These are phyloP conservation scores for Colletotrichum lentis DNA, from an alignment of 2,329 filamentous ascomycete species.

Conservation along the genomic window DNA sequence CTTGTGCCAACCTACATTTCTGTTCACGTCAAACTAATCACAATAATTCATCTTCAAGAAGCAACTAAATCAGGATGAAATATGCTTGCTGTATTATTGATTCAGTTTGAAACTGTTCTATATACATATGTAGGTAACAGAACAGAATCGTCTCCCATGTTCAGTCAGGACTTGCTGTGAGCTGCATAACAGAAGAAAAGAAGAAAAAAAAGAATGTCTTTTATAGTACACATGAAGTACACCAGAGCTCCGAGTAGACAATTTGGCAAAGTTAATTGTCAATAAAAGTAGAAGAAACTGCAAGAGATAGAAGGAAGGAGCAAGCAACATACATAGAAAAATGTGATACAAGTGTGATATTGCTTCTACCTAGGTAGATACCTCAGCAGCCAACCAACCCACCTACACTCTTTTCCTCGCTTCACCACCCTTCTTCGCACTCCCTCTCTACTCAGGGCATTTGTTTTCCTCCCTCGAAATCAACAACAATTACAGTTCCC, in stretches of 20 bases:
- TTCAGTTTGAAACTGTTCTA: not conserved
- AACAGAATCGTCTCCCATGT: not conserved
- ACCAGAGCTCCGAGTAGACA: too few species aligned
- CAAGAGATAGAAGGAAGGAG: not conserved
- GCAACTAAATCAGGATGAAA: not conserved
- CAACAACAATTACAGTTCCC: too few species aligned
- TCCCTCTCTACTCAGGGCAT: too few species aligned
- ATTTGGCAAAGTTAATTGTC: too few species aligned
- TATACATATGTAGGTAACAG: not conserved
- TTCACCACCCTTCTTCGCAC: not conserved
- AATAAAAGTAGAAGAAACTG: too few species aligned
- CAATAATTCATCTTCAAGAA: not conserved
- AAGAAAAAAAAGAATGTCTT: not conserved
- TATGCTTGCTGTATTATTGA: rapidly evolving
- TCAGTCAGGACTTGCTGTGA: too few species aligned
- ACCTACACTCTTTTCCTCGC: not conserved
- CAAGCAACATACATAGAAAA: not conserved
- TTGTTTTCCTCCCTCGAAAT: too few species aligned
- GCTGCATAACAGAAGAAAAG: not conserved
- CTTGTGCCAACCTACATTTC: not conserved
- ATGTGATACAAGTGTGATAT: too few species aligned
- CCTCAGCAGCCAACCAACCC: not conserved
- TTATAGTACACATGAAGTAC: not conserved
- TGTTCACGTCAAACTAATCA: too few species aligned
- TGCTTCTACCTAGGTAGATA: too few species aligned